Evolutionary conservation across 1,284 basidiomycete species (phyloP), one percentile per base, ranked within the genome.

Genomic region (Vanrija sp.): DNA sequence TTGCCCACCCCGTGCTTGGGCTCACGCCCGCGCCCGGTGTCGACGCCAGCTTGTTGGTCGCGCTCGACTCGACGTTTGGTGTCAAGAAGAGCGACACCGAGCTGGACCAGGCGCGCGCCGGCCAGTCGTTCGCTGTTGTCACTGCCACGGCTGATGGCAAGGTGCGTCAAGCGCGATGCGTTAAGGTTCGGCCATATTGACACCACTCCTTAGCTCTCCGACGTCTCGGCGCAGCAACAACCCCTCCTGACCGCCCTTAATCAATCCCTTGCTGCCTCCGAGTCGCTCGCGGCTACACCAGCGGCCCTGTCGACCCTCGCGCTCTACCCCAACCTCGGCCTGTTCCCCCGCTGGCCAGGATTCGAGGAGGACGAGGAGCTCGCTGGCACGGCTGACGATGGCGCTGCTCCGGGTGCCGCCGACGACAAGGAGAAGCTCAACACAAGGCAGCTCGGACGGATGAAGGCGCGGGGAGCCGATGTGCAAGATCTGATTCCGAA

Each of bases 331-430:
- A 56, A 72, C 39, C 58, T 76, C 6, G 51, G 64, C 9, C 65
- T 75, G 35, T 62, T 68, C 23, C 75, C 75, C 9, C 66, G 71
- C 54, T 75, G 73, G 73, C 67, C 67, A 15, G 71, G 72, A 0
- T 60, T 70, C 23, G 74, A 76, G 51, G 75, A 75, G 50, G 75
- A 73, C 51, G 71, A 71, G 22, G 73, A 71, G 35, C 58, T 58
- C 8, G 60, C 56, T 3, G 60, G 56, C 25, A 47, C 51, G 18
- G 41, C 36, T 7, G 50, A 22, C 16, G 16, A n/a, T 31, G 47
- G 37, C 41, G 39, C 6, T 7, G 31, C n/a, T n/a, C n/a, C 31
- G 7, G 27, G 8, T 12, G 31, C 12, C 31, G 31, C 12, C 31
- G 15, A 15, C 20, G 10, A 24, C 22, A 56, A 58, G 45, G 54